A percentile compares a stretch with the other conserved stretches of the same genome.
Conservation (phyloP, 176 grass and related monocot species). For the Oryza officinalis region DNA sequence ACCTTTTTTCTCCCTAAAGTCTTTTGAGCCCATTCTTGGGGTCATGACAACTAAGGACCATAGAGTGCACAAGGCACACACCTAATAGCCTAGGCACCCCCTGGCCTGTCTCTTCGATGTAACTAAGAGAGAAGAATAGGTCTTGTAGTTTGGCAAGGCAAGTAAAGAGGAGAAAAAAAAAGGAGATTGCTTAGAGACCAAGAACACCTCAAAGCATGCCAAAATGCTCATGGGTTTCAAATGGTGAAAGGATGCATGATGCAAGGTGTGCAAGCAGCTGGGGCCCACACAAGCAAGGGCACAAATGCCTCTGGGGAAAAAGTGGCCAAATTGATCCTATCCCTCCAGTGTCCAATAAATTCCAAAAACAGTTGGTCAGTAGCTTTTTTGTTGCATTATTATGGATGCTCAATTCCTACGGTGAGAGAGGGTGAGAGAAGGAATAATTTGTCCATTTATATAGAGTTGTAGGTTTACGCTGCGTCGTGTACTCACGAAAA, state of each 20-base stretch:
- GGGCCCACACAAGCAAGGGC: slow-evolving; percentile 22
- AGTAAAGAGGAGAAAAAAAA: not conserved
- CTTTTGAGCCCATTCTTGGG: slow-evolving; percentile 5
- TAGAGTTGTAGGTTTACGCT: not conserved
- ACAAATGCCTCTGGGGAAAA: slow-evolving; percentile 30
- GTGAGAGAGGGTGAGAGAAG: not conserved
- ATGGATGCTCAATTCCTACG: not conserved
- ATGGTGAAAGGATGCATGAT: not conserved
- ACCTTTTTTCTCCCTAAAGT: slow-evolving; percentile 5
- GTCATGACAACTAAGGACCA: slow-evolving; percentile 16
- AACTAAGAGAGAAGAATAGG: not conserved
- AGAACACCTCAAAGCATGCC: not conserved
- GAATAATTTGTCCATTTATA: not conserved
- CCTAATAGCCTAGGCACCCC: not conserved
- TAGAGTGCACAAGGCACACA: not conserved
- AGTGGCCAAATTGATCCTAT: slow-evolving; percentile 17
- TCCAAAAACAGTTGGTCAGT: slow-evolving; percentile 34
- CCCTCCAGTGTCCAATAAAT: not conserved
- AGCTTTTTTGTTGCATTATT: slow-evolving; percentile 29
- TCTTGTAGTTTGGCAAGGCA: slow-evolving; percentile 35
- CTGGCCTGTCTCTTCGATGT: slow-evolving; percentile 1
- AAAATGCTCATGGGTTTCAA: slow-evolving; percentile 15
- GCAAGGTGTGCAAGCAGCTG: not conserved
- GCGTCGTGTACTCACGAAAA: not conserved
- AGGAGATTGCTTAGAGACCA: slow-evolving; percentile 24